A percentile compares a stretch with the other conserved stretches of the same genome.
Conservation (phyloP, 257 asterid species). For the Parsonsia alboflavescens region DNA sequence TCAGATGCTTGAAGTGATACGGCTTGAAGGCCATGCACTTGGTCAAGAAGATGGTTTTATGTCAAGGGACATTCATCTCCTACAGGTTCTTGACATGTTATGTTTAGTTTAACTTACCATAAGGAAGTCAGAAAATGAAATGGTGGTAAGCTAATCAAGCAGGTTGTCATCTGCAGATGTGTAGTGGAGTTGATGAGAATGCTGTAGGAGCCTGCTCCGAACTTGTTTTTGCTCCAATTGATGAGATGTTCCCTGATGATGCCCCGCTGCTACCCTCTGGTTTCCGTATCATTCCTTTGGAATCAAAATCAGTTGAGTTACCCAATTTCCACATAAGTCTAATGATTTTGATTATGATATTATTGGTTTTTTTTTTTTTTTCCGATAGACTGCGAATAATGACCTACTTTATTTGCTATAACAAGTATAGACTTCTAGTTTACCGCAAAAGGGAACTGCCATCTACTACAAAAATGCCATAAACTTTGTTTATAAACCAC, state of each 20-base stretch:
- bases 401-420: background rate
- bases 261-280: slow-evolving; percentile 91
- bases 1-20: slow-evolving; percentile 95
- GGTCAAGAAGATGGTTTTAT: slow-evolving; percentile 77
- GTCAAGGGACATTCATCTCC: slow-evolving; percentile 84
- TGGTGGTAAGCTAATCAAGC: slow-evolving; percentile 9
- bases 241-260: slow-evolving; percentile 94
- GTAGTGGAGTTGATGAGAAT: slow-evolving; percentile 87
- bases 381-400: background rate
- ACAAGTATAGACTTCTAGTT: background rate
- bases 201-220: slow-evolving; percentile 90
- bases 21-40: slow-evolving; percentile 80
- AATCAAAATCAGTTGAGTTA: slow-evolving; percentile 75
- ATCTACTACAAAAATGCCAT: background rate
- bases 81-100: slow-evolving; percentile 50
- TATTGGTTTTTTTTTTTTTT: background rate
- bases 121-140: background rate
- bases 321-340: background rate
- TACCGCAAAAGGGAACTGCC: too few relatives aligned
- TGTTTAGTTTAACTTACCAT: background rate
- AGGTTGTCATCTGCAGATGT: slow-evolving; percentile 51
- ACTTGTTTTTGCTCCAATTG: slow-evolving; percentile 93
- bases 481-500: background rate
- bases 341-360: background rate
- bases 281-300: slow-evolving; percentile 86